A percentile compares a stretch with the other conserved stretches of the same genome.
Evolutionary conservation across 2,329 filamentous ascomycete genomes (phyloP).

Genomic region (Hypoxylon sp.): DNA sequence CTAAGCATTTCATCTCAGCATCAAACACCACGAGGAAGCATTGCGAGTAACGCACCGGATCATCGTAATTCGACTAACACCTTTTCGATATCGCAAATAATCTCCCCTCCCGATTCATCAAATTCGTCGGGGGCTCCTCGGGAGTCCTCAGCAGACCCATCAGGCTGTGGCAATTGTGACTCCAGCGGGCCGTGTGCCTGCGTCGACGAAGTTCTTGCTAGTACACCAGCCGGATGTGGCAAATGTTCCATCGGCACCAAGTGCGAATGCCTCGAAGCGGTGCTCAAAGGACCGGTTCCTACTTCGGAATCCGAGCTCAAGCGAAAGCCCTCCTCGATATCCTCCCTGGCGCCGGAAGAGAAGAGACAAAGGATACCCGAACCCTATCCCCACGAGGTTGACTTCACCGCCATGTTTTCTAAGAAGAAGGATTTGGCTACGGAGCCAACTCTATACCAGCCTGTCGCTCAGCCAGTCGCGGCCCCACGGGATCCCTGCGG

Average conservation of each 20-base stretch:
- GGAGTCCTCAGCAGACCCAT: slow-evolving; percentile 54
- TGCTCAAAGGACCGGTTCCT: slow-evolving; percentile 56
- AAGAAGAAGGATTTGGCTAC: slow-evolving; percentile 60
- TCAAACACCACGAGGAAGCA: slow-evolving; percentile 51
- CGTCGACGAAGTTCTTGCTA: slow-evolving; percentile 70
- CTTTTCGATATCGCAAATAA: slow-evolving; percentile 71
- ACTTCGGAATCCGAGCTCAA: slow-evolving; percentile 62
- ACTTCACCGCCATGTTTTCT: slow-evolving; percentile 79
- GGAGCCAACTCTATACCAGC: slow-evolving; percentile 49
- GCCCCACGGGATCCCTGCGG: slow-evolving; percentile 79
- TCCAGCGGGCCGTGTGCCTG: slow-evolving; percentile 70
- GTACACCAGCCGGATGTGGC: slow-evolving; percentile 72
- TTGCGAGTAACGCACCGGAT: slow-evolving; percentile 46
- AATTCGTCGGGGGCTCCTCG: slow-evolving; percentile 52
- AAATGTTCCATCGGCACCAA: slow-evolving; percentile 74
- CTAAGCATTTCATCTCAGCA: slow-evolving; percentile 48
- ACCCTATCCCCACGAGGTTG: slow-evolving; percentile 73
- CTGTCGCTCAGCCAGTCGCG: slow-evolving; percentile 55
- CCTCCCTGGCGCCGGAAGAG: slow-evolving; percentile 61
- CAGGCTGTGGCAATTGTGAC: slow-evolving; percentile 71
- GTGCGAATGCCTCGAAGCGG: slow-evolving; percentile 73
- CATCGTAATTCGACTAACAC: slow-evolving; percentile 58
- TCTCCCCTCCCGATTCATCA: slow-evolving; percentile 66
- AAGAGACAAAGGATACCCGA: slow-evolving; percentile 70
- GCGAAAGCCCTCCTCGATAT: slow-evolving; percentile 64